Conservation (phyloP, 768 basidiomycete species). For the Mycena galopus region DNA sequence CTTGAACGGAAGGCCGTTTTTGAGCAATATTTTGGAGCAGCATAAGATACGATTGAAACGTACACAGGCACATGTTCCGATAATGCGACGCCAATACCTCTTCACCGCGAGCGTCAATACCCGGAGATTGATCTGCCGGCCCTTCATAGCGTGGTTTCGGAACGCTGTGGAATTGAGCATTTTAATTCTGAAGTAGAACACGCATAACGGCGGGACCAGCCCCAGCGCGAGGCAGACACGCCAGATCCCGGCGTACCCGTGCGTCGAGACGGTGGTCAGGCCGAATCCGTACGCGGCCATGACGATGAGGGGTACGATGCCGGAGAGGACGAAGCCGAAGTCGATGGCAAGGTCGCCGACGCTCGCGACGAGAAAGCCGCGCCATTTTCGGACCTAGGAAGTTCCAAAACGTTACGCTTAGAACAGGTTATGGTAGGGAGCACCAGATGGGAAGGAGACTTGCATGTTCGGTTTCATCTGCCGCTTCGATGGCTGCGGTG, state of each 20-base stretch:
- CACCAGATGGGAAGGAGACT: neutral
- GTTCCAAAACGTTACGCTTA: neutral
- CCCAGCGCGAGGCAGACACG: neutral
- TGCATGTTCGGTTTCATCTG: slow-evolving; percentile 1
- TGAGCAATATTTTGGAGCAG: neutral
- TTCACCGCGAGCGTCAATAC: neutral
- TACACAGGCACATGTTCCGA: slow-evolving; percentile 1
- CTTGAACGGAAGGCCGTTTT: neutral
- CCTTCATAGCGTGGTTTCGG: neutral
- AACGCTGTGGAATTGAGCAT: neutral
- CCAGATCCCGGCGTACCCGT: neutral
- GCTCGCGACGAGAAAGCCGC: neutral
- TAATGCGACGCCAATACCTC: neutral
- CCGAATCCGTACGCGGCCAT: neutral
- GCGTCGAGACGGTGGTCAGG: neutral
- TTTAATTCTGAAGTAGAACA: neutral
- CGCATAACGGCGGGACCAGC: neutral
- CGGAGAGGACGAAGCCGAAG: slow-evolving; percentile 2
- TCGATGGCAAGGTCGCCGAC: neutral
- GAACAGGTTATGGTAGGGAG: neutral
- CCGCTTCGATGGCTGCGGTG: slow-evolving; percentile 1
- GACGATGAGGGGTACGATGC: neutral
- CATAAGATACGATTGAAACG: neutral
- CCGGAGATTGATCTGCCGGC: neutral
- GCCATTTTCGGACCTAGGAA: neutral